phyloP scores from a whole-genome alignment of 441 rosid genomes.

The Melastoma candidum region DNA sequence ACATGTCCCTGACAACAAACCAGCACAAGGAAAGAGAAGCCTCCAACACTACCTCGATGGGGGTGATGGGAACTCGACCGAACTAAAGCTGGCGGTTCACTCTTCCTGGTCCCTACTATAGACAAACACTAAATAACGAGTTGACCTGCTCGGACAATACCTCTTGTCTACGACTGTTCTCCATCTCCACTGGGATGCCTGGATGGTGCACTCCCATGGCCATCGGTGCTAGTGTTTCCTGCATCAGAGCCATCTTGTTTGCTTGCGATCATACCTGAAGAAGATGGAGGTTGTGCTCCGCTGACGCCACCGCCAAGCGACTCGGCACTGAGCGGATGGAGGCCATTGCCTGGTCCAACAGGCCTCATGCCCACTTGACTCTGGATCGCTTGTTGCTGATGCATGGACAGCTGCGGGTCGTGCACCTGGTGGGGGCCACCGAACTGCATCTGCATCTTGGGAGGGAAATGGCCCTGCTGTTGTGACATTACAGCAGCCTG shows the following conservation, averaged over 20 bases:
- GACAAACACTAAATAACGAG: too few species aligned
- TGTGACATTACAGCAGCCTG: constrained; percentile 43
- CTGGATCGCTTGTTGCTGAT: constrained; percentile 50
- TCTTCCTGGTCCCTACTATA: too few species aligned
- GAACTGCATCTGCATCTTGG: constrained; percentile 67
- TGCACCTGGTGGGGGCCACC: constrained; percentile 55
- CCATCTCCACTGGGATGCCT: constrained; percentile 37
- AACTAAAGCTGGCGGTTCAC: too few species aligned
- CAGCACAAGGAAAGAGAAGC: too few species aligned
- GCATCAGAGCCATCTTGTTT: constrained; percentile 58
- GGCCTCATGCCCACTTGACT: constrained; percentile 85
- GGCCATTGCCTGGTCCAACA: constrained; percentile 49
- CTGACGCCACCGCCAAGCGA: constrained; percentile 40
- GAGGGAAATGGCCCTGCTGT: constrained; percentile 56
- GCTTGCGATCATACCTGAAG: constrained; percentile 30
- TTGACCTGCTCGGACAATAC: too few species aligned
- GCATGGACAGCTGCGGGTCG: constrained; percentile 54
- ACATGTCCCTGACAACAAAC: too few species aligned
- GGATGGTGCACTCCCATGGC: constrained; percentile 39
- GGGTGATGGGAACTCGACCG: too few species aligned
- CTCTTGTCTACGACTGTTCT: constrained; percentile 11
- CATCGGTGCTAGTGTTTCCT: constrained; percentile 39
- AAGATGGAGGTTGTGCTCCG: constrained; percentile 26
- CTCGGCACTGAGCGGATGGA: constrained; percentile 56
- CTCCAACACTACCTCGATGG: too few species aligned